Evolutionary conservation across 768 basidiomycete species (phyloP).

Genomic region (Vararia minispora): DNA sequence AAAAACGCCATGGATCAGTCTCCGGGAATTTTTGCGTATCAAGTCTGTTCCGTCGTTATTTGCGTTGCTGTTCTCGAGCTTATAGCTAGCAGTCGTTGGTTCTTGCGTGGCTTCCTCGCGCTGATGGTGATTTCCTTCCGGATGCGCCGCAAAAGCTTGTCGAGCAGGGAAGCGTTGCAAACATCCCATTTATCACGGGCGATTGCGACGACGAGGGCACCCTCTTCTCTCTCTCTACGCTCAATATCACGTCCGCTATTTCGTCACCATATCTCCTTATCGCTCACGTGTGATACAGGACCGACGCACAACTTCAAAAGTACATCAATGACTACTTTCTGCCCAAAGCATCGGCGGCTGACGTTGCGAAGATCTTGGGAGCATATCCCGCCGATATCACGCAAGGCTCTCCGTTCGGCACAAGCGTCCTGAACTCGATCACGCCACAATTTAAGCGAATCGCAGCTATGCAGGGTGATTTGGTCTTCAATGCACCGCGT

Average conservation of each 20-base stretch:
- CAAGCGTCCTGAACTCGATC: slow-evolving; percentile 10
- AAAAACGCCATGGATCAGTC: slow-evolving; percentile 22
- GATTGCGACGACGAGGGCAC: slow-evolving; percentile 21
- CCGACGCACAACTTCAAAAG: slow-evolving; percentile 4
- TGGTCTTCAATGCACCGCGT: slow-evolving; percentile 23
- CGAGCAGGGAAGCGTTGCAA: slow-evolving; percentile 22
- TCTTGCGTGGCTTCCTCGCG: slow-evolving; percentile 26
- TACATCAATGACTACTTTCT: slow-evolving; percentile 7
- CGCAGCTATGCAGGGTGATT: slow-evolving; percentile 27
- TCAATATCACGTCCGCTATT: slow-evolving; percentile 16
- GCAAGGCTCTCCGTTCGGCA: slow-evolving; percentile 20
- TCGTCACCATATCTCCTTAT: too few species aligned
- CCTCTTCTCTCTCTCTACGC: slow-evolving; percentile 9
- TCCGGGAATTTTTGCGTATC: slow-evolving; percentile 22
- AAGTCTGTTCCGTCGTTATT: slow-evolving; percentile 13
- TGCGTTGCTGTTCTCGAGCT: background rate
- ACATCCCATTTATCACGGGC: slow-evolving; percentile 18
- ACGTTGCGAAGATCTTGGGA: slow-evolving; percentile 7
- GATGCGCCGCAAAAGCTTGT: slow-evolving; percentile 23
- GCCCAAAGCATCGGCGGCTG: slow-evolving; percentile 1
- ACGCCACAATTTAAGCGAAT: slow-evolving; percentile 31
- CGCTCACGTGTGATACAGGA: background rate
- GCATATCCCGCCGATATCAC: slow-evolving; percentile 11
- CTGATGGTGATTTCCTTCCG: slow-evolving; percentile 29
- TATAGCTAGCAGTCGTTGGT: slow-evolving; percentile 14